A percentile compares a stretch with the other conserved stretches of the same genome.
Conservation (phyloP, 2,329 filamentous ascomycete genomes). For the Calonectria honghensis region DNA sequence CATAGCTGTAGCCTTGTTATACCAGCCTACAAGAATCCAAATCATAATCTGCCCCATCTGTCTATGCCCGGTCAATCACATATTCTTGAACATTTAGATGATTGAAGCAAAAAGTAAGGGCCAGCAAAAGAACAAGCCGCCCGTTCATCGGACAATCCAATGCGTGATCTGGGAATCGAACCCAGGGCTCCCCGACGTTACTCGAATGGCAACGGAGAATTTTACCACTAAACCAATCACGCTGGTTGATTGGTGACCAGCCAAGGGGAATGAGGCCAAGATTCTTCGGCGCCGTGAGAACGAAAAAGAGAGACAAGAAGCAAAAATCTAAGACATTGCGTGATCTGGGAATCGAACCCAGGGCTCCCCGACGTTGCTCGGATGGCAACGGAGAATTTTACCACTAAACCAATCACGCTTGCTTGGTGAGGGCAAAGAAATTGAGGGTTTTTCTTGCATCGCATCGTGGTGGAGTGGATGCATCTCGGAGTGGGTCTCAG, state of each 20-base stretch:
- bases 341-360: conserved; percentile 39
- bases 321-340: background rate
- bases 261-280: background rate
- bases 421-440: background rate
- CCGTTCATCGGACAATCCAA: background rate
- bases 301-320: background rate
- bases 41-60: background rate
- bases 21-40: background rate
- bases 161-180: conserved; percentile 37
- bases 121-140: background rate
- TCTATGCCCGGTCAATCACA: background rate
- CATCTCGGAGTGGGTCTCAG: background rate
- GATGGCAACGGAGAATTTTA: conserved; percentile 40
- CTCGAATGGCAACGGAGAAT: conserved; percentile 35
- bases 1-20: background rate
- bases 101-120: background rate
- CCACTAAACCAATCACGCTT: conserved; percentile 38
- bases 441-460: background rate
- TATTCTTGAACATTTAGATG: background rate
- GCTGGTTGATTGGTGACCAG: background rate
- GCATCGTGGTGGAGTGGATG: background rate
- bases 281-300: background rate
- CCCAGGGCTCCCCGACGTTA: conserved; percentile 33
- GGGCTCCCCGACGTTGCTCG: conserved; percentile 37
- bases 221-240: conserved; percentile 37